phyloP scores from a whole-genome alignment of 164 flowering plant species.

The Vitis riparia region DNA sequence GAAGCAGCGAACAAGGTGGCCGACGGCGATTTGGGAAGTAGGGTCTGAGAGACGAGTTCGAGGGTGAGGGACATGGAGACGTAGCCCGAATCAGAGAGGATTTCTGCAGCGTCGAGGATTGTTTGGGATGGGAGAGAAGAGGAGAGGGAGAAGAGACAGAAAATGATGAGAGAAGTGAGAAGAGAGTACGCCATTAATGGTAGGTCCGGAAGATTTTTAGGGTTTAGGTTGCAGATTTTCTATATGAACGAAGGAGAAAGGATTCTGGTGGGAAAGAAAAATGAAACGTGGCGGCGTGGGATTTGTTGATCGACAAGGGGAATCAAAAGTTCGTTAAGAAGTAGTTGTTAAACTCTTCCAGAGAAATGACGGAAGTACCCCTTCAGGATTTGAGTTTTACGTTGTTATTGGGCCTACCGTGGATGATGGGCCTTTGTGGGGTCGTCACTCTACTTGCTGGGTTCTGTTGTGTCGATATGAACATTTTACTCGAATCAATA shows the following conservation, averaged over 20 bases:
- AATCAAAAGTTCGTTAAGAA: too few relatives aligned
- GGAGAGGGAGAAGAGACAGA: constrained; percentile 16
- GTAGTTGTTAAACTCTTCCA: too few relatives aligned
- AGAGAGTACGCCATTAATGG: constrained; percentile 23
- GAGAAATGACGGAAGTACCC: too few relatives aligned
- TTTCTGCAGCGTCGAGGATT: constrained; percentile 21
- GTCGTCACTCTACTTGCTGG: too few relatives aligned
- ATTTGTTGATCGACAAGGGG: neutral
- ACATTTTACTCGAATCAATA: too few relatives aligned
- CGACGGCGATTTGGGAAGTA: constrained; percentile 12
- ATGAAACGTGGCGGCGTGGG: neutral
- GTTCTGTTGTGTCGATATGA: too few relatives aligned
- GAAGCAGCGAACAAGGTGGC: constrained; percentile 57
- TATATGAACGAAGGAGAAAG: neutral
- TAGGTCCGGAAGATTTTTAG: neutral
- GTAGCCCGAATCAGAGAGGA: constrained; percentile 35
- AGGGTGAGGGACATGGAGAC: constrained; percentile 36
- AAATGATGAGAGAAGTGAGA: constrained; percentile 8
- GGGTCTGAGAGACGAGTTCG: constrained; percentile 12
- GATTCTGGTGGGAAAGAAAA: constrained; percentile 17
- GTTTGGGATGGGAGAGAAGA: constrained; percentile 14
- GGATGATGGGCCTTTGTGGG: too few relatives aligned
- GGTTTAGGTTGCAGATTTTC: neutral
- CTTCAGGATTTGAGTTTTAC: too few relatives aligned
- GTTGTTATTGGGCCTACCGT: too few relatives aligned